These are phyloP conservation scores for Boechera retrofracta DNA, from an alignment of 345 rosid species.

Conservation along the genomic window DNA sequence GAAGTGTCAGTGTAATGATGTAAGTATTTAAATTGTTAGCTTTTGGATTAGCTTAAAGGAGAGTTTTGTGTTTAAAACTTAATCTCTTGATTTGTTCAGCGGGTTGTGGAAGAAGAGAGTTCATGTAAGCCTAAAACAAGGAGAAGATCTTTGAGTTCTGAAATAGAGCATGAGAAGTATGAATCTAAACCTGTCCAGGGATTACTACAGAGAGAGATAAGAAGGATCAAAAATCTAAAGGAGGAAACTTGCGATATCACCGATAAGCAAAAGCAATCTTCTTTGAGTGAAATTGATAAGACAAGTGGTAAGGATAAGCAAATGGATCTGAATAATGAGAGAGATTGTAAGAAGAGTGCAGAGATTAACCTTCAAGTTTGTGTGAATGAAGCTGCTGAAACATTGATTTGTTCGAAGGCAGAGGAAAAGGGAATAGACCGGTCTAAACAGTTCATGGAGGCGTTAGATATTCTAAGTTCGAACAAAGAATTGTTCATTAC, in stretches of 20 bases:
- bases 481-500: constrained; percentile 71
- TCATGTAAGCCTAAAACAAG: constrained; percentile 45
- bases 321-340: constrained; percentile 37
- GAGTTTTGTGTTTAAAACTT: constrained; percentile 12
- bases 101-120: constrained; percentile 41
- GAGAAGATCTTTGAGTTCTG: constrained; percentile 45
- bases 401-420: constrained; percentile 57
- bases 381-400: constrained; percentile 63
- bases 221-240: constrained; percentile 30
- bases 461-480: constrained; percentile 66
- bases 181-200: constrained; percentile 44
- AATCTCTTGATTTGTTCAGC: constrained; percentile 37
- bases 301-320: constrained; percentile 38
- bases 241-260: constrained; percentile 27
- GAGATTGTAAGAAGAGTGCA: constrained; percentile 31
- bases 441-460: constrained; percentile 75
- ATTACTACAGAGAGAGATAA: constrained; percentile 41
- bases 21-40: constrained; percentile 43
- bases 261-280: constrained; percentile 32
- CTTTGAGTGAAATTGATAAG: constrained; percentile 25
- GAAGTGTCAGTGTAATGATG: constrained; percentile 47
- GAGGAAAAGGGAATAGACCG: constrained; percentile 42
- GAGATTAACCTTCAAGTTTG: constrained; percentile 58
- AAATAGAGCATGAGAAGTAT: constrained; percentile 43
- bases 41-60: not conserved